Percentiles rank a stretch among this genome's conserved stretches.
Conservation (phyloP, 73 alveolate genomes). For the Diophrys sp. region DNA sequence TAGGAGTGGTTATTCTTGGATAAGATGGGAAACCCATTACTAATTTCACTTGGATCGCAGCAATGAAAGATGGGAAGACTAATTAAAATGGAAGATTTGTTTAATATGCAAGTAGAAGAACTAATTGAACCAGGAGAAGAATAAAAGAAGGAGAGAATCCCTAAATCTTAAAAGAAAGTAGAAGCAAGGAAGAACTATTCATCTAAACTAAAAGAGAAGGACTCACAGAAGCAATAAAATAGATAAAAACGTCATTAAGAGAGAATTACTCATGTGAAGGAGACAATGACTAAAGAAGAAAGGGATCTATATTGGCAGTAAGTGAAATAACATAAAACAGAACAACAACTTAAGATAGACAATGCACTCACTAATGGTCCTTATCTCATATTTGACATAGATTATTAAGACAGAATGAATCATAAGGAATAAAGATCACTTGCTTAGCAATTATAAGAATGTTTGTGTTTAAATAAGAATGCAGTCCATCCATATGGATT, state of each 20-base stretch:
- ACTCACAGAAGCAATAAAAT: neutral
- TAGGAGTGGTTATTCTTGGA: no score
- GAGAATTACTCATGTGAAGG: neutral
- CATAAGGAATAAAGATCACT: neutral
- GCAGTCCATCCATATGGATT: neutral
- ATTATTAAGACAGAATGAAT: neutral
- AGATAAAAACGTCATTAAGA: neutral
- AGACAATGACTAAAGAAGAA: neutral
- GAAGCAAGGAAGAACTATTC: neutral
- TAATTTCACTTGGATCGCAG: no score
- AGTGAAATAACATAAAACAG: neutral
- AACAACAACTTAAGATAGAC: neutral
- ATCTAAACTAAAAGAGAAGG: neutral
- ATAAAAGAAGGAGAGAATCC: neutral
- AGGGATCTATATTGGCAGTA: neutral
- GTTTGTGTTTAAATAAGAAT: neutral
- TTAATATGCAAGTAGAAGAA: no score
- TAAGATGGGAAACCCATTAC: no score
- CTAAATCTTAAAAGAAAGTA: constrained; percentile 3
- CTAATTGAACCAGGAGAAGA: neutral
- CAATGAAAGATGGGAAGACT: no score
- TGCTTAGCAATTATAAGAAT: neutral
- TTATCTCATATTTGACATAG: neutral
- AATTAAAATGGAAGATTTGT: no score
- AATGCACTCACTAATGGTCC: neutral